Evolutionary conservation across 371 early-diverging fungal genomes (phyloP).

Genomic region (Mucor piriformis): DNA sequence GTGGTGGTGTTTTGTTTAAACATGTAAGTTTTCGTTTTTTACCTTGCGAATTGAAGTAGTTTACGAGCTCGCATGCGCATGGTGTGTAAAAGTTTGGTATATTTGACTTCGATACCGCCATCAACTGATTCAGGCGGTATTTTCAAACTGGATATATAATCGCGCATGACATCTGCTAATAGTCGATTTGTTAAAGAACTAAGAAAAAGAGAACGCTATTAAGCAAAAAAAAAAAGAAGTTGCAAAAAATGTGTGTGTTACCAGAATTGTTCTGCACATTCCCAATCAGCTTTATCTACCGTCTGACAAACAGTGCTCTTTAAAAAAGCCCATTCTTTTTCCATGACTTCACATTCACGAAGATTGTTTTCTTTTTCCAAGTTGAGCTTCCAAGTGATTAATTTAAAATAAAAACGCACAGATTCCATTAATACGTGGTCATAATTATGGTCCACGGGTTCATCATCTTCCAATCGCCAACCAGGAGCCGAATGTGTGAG

Average conservation of each 20-base stretch:
- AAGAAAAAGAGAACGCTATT: background rate
- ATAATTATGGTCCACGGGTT: conserved; percentile 64
- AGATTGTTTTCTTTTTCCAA: conserved; percentile 60
- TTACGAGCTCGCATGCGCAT: conserved; percentile 71
- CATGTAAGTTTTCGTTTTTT: no score
- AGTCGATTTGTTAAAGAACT: conserved; percentile 54
- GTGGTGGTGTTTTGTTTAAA: background rate
- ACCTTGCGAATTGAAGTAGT: conserved; percentile 64
- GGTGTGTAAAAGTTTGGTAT: conserved; percentile 64
- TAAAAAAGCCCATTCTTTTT: conserved; percentile 81
- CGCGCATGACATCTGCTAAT: conserved; percentile 49
- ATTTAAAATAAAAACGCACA: conserved; percentile 78
- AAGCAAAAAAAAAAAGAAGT: background rate
- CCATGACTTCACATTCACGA: conserved; percentile 80
- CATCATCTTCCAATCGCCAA: conserved; percentile 69
- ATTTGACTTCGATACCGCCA: conserved; percentile 57
- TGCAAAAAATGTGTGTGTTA: conserved; percentile 16
- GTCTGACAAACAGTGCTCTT: conserved; percentile 65
- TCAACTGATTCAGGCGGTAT: conserved; percentile 43
- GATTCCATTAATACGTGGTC: conserved; percentile 72
- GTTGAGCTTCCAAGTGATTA: conserved; percentile 72
- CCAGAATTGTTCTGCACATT: conserved; percentile 81
- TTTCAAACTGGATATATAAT: conserved; percentile 52
- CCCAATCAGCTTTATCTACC: conserved; percentile 75
- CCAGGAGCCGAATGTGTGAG: conserved; percentile 66